These are phyloP conservation scores for Leccinum subgranulosum DNA, from an alignment of 768 basidiomycete genomes.

Conservation along the genomic window DNA sequence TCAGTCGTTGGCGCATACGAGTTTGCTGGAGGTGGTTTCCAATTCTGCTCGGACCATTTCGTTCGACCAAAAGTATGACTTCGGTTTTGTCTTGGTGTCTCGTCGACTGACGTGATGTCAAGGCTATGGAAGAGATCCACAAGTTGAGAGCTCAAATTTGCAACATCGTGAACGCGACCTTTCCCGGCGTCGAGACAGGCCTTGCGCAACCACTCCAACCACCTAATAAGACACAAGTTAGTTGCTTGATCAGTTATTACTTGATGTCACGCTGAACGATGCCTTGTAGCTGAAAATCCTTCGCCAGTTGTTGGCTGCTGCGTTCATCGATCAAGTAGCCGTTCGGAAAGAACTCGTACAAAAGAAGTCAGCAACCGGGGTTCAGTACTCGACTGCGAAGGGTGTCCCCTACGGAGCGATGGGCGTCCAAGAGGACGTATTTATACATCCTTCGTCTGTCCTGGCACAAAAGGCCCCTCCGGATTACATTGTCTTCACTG, in stretches of 20 bases:
- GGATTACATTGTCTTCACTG: slow-evolving; percentile 82
- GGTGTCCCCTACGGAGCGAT: slow-evolving; percentile 82
- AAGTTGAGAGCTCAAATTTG: slow-evolving; percentile 89
- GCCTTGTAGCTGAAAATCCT: slow-evolving; percentile 80
- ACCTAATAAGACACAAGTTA: slow-evolving; percentile 75
- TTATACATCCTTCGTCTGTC: slow-evolving; percentile 87
- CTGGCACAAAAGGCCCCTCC: slow-evolving; percentile 69
- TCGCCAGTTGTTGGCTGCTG: slow-evolving; percentile 81
- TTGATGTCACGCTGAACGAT: not conserved
- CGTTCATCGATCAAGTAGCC: slow-evolving; percentile 94
- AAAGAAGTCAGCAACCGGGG: slow-evolving; percentile 53
- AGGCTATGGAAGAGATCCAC: slow-evolving; percentile 99
- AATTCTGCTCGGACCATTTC: slow-evolving; percentile 88
- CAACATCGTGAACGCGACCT: slow-evolving; percentile 77
- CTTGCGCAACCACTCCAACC: slow-evolving; percentile 68
- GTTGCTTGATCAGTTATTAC: slow-evolving; percentile 4
- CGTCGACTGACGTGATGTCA: slow-evolving; percentile 1
- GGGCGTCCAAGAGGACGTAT: slow-evolving; percentile 83
- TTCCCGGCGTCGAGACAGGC: slow-evolving; percentile 58
- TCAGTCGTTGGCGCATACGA: slow-evolving; percentile 98
- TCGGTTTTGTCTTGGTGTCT: not conserved
- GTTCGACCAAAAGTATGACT: slow-evolving; percentile 76
- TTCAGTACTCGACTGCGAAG: slow-evolving; percentile 70
- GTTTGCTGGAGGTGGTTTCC: slow-evolving; percentile 74
- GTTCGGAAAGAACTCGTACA: slow-evolving; percentile 81